Evolutionary conservation across 306 rosid genomes (phyloP), one percentile per base, ranked within the genome.

Genomic region (Boehmeria nivea): DNA sequence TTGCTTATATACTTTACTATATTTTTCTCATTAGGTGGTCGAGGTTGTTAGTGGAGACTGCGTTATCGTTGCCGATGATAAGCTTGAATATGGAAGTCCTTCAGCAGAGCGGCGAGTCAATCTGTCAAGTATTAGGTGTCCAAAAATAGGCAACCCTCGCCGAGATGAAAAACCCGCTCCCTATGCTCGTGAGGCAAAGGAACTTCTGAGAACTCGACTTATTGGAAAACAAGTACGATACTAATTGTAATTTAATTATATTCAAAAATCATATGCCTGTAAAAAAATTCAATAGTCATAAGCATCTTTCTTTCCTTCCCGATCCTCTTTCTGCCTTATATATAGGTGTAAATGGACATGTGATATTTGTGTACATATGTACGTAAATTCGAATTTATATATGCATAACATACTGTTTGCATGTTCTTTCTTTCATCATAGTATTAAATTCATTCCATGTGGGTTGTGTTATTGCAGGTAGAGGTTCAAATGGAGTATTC

Each of bases 11-110:
- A 61, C 10, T 68, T 33, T 55, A 24, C 24, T 42, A 47, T 39
- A 25, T 51, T 46, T 52, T 71, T 43, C 57, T 65, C 71, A 37
- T 31, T 84, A 93, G 99, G 96, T 93, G 71, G 84, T 93, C 45
- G 99, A 93, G 89, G 96, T 93, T 77, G 96, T 93, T 47, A 93
- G 99, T 44, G 99, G 99, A 51, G 99, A 93, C 62, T 93, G 99
- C 28, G 1, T 93, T 36, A 66, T 85, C 60, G 96, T 87, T 58
- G 99, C 99, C 47, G 99, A 87, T 87, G 99, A 93, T 70, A 79
- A 89, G 50, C 73, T 85, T 39, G 89, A 93, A 22, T 93, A 59
- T 47, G 99, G 96, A 24, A 87, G 90, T 68, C 99, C 96, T 13
- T 68, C 68, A 67, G 99, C 99, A 2, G 99, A 93, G 80, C 67